A percentile compares a stretch with the other conserved stretches of the same genome.
phyloP scores from a whole-genome alignment of 75 land plant species.

The Cunninghamia lanceolata region DNA sequence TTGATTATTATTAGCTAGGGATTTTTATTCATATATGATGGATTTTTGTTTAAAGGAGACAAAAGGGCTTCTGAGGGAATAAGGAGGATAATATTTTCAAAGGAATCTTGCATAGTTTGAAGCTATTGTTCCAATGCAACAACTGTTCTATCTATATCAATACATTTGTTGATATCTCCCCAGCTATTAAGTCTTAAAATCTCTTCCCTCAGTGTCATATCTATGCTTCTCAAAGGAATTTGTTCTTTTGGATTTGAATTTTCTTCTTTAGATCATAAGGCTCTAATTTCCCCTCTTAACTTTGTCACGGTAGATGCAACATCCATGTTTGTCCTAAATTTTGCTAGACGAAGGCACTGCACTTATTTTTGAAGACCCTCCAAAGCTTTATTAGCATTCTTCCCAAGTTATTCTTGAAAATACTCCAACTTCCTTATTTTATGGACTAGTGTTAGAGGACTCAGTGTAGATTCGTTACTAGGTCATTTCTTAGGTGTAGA shows the following conservation, averaged over 20 bases:
- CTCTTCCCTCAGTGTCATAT: constrained; percentile 17
- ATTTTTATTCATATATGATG: neutral
- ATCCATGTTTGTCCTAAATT: constrained; percentile 34
- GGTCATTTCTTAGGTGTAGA: constrained; percentile 4
- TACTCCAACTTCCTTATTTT: constrained; percentile 51
- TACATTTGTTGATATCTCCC: constrained; percentile 13
- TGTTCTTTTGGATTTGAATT: neutral
- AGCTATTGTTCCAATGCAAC: constrained; percentile 20
- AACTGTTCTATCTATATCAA: constrained; percentile 29
- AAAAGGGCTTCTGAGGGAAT: constrained; percentile 15
- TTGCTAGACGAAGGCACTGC: constrained; percentile 68
- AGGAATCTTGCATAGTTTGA: constrained; percentile 22
- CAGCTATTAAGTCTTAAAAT: constrained; percentile 16
- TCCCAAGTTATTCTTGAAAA: constrained; percentile 38
- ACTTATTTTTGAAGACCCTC: constrained; percentile 87
- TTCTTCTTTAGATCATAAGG: constrained; percentile 5
- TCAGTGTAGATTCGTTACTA: constrained; percentile 30
- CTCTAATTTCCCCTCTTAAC: constrained; percentile 36
- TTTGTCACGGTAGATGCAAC: constrained; percentile 31
- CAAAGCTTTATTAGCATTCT: constrained; percentile 39
- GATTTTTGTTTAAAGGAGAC: neutral
- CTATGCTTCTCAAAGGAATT: neutral
- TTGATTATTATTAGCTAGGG: constrained; percentile 27
- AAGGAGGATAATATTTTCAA: constrained; percentile 21
- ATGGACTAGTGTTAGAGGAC: constrained; percentile 40